A percentile compares a stretch with the other conserved stretches of the same genome.
phyloP scores from a whole-genome alignment of 2,329 filamentous ascomycete genomes.

The Colletotrichum caudatum region DNA sequence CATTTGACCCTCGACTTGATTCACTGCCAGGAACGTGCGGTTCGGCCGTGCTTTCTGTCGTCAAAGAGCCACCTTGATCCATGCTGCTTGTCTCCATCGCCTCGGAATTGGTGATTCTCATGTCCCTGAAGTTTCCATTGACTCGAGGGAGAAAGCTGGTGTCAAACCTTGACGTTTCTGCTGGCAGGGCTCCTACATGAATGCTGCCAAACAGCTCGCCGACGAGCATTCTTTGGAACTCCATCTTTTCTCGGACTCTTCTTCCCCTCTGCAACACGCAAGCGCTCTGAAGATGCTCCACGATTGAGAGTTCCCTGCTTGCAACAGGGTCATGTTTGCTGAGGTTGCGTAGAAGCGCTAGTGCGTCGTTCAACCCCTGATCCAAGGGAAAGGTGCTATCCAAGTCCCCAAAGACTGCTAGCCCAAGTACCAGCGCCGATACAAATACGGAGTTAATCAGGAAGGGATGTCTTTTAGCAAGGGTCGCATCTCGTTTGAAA shows the following conservation, averaged over 20 bases:
- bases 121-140: neutral
- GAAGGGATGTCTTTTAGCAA: constrained; percentile 58
- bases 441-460: constrained; percentile 60
- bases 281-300: constrained; percentile 44
- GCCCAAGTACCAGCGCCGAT: constrained; percentile 57
- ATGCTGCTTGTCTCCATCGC: constrained; percentile 1
- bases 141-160: neutral
- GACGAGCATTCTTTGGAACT: constrained; percentile 44
- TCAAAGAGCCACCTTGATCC: constrained; percentile 9
- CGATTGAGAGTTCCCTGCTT: constrained; percentile 44
- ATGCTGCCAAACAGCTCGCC: constrained; percentile 46
- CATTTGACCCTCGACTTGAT: constrained; percentile 18
- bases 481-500: constrained; percentile 48
- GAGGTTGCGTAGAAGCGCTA: constrained; percentile 46
- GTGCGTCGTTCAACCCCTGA: constrained; percentile 45
- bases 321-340: constrained; percentile 45
- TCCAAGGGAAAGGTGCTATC: constrained; percentile 51
- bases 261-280: constrained; percentile 45
- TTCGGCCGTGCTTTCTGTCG: constrained; percentile 14
- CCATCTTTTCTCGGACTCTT: constrained; percentile 44
- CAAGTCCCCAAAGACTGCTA: constrained; percentile 59
- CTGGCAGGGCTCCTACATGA: constrained; percentile 31
- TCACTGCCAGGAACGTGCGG: constrained; percentile 1
- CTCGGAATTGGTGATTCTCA: neutral
- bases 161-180: neutral